These are phyloP conservation scores for Leptosphaerulina australis DNA, from an alignment of 2,329 filamentous ascomycete species.

Conservation along the genomic window DNA sequence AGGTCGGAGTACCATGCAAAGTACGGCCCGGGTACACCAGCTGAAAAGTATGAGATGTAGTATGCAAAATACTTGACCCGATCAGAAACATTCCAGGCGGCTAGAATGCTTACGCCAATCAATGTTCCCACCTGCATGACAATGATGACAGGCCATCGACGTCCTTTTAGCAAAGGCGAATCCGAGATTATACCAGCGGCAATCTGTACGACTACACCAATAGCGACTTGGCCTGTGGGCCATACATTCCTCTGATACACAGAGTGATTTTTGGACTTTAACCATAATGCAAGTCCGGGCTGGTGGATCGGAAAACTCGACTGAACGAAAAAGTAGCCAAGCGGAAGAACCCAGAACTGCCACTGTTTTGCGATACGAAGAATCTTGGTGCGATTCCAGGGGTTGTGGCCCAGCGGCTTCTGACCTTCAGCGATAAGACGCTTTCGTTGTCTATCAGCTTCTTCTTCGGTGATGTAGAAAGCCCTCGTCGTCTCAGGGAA, in stretches of 20 bases:
- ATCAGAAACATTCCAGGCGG: slow-evolving; percentile 54
- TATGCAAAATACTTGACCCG: slow-evolving; percentile 49
- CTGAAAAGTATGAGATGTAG: slow-evolving; percentile 31
- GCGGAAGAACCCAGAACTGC: slow-evolving; percentile 58
- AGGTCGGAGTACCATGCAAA: slow-evolving; percentile 36
- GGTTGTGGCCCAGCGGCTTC: slow-evolving; percentile 49
- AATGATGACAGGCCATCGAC: slow-evolving; percentile 49
- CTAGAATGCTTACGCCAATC: slow-evolving; percentile 51
- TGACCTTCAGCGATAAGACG: slow-evolving; percentile 33
- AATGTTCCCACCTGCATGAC: slow-evolving; percentile 49
- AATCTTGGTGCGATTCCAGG: slow-evolving; percentile 49
- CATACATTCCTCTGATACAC: slow-evolving; percentile 57
- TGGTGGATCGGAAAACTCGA: slow-evolving; percentile 29
- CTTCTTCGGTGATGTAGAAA: slow-evolving; percentile 47
- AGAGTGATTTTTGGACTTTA: slow-evolving; percentile 53
- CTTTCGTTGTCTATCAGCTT: slow-evolving; percentile 29
- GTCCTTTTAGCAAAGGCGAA: slow-evolving; percentile 34
- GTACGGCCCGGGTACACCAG: slow-evolving; percentile 34
- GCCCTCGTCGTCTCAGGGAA: slow-evolving; percentile 35
- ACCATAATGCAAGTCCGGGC: slow-evolving; percentile 49
- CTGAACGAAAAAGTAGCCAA: slow-evolving; percentile 53
- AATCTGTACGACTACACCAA: slow-evolving; percentile 55
- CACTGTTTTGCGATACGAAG: slow-evolving; percentile 52
- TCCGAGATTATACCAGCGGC: slow-evolving; percentile 45
- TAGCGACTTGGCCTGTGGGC: slow-evolving; percentile 54